Conservation (phyloP, 495 filamentous ascomycete species). For the Penicillium odoratum region DNA sequence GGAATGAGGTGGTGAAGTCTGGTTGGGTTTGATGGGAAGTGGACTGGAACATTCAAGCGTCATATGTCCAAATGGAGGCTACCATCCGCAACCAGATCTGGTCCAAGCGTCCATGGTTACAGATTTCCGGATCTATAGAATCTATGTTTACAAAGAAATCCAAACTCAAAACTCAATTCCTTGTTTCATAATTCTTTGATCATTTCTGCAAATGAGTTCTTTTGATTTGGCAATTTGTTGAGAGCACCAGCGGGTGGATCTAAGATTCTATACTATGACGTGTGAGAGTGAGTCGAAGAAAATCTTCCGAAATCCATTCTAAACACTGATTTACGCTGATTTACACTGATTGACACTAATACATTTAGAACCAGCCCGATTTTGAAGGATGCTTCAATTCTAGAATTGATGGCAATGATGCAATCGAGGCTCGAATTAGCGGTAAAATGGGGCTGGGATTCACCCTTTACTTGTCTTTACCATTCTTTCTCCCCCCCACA, state of each 20-base stretch:
- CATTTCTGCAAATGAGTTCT: neutral
- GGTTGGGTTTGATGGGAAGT: neutral
- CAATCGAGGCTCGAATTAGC: constrained; percentile 21
- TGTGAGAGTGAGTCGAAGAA: neutral
- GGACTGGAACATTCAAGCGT: neutral
- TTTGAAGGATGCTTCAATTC: neutral
- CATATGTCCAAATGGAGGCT: neutral
- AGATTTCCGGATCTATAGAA: neutral
- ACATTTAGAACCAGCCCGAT: neutral
- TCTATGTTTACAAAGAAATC: neutral
- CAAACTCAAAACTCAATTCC: neutral
- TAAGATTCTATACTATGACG: neutral
- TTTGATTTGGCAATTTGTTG: neutral
- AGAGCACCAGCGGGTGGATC: neutral
- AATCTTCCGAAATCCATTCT: neutral
- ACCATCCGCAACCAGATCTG: neutral
- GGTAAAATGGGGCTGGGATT: constrained; percentile 14
- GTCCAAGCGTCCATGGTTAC: neutral
- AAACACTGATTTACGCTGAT: neutral
- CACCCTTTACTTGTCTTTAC: constrained; percentile 8
- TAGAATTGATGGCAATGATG: constrained; percentile 4
- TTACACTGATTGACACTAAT: neutral
- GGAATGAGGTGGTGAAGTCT: neutral
- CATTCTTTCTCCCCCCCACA: neutral
- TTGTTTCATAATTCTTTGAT: neutral